These are phyloP conservation scores for Dothistroma pini DNA, from an alignment of 2,329 filamentous ascomycete species.

Conservation along the genomic window DNA sequence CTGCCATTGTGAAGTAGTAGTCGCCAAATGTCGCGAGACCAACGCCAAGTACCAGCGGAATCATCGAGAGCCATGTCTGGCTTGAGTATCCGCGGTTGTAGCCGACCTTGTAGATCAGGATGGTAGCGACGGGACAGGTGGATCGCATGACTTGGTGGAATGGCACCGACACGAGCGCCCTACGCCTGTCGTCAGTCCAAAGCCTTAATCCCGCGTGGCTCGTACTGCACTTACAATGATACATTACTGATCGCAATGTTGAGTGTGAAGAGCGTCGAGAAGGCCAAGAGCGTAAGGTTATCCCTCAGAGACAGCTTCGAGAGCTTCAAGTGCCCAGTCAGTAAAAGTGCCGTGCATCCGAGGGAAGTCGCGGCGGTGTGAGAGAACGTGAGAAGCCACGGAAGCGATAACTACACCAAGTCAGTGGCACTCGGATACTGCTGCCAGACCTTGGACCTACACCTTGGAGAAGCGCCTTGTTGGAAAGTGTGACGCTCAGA, in stretches of 20 bases:
- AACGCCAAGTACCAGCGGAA: constrained; percentile 59
- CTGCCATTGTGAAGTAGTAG: constrained; percentile 57
- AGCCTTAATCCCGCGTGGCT: neutral
- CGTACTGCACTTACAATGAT: constrained; percentile 45
- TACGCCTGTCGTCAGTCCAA: constrained; percentile 7
- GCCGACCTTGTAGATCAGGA: constrained; percentile 57
- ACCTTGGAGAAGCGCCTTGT: constrained; percentile 54
- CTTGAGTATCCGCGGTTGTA: constrained; percentile 56
- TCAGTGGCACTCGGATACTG: constrained; percentile 1
- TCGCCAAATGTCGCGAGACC: constrained; percentile 60
- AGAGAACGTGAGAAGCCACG: constrained; percentile 59
- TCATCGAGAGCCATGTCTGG: constrained; percentile 57
- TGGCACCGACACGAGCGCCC: constrained; percentile 53
- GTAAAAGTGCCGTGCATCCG: constrained; percentile 53
- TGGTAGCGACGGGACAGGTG: constrained; percentile 59
- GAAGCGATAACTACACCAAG: constrained; percentile 51
- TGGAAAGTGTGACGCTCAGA: constrained; percentile 54
- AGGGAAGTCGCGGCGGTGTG: constrained; percentile 55
- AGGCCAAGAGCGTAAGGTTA: constrained; percentile 53
- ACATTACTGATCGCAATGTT: constrained; percentile 63
- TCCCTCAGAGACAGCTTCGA: constrained; percentile 52
- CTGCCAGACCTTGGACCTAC: constrained; percentile 8
- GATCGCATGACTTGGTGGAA: constrained; percentile 65
- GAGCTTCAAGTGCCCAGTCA: constrained; percentile 52
- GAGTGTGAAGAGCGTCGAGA: constrained; percentile 60